Evolutionary conservation across 805 yeast genomes (phyloP).

Genomic region (Candida chilensis): DNA sequence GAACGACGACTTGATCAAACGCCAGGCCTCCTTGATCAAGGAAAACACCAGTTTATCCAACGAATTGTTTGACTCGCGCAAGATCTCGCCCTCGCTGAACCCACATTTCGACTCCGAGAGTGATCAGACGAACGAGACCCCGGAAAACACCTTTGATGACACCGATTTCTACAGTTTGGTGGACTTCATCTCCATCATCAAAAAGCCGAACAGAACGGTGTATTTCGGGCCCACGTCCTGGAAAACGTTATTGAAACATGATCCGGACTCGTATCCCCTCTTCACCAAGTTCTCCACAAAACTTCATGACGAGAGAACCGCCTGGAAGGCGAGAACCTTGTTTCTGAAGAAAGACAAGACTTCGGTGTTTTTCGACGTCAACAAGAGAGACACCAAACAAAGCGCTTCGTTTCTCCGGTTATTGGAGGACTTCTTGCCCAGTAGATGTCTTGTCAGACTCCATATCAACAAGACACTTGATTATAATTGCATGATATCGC

Average conservation of each 20-base stretch:
- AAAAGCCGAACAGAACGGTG: not conserved
- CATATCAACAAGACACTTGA: not conserved
- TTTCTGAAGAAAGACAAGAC: too few relatives aligned
- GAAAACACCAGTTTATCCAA: not conserved
- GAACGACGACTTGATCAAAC: constrained; percentile 5
- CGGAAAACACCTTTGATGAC: too few relatives aligned
- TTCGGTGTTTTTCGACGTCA: too few relatives aligned
- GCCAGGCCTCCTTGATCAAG: too few relatives aligned
- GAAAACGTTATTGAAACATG: not conserved
- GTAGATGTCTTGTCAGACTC: not conserved
- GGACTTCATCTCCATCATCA: not conserved
- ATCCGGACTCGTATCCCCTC: not conserved
- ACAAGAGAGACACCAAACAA: too few relatives aligned
- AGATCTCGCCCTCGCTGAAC: too few relatives aligned
- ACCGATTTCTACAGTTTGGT: not conserved
- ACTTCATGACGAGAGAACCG: not conserved
- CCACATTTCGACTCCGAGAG: too few relatives aligned
- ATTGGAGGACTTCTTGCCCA: not conserved
- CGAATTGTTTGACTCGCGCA: not conserved
- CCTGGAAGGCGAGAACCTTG: not conserved
- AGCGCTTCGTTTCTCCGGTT: too few relatives aligned
- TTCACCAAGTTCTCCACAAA: not conserved
- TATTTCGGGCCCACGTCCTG: not conserved
- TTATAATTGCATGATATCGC: not conserved
- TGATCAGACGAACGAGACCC: too few relatives aligned